phyloP scores from a whole-genome alignment of 2,329 filamentous ascomycete species.

The Epichloe typhina region DNA sequence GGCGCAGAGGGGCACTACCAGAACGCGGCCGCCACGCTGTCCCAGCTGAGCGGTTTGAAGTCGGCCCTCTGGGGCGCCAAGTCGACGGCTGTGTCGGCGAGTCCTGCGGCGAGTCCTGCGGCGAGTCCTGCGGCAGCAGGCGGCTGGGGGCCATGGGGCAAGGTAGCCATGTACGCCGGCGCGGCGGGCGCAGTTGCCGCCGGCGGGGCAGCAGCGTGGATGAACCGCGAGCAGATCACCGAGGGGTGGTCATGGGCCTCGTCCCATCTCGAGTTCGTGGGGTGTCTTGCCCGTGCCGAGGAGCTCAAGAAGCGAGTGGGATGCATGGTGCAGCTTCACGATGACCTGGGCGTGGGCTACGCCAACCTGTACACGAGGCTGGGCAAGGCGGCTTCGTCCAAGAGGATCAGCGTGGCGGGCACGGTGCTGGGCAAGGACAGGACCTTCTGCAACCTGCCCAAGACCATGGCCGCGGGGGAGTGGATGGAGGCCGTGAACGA shows the following conservation, averaged over 20 bases:
- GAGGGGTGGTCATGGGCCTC: slow-evolving; percentile 70
- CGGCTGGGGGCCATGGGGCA: slow-evolving; percentile 70
- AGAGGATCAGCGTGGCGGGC: slow-evolving; percentile 38
- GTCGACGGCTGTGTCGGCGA: background rate
- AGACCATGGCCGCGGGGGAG: slow-evolving; percentile 34
- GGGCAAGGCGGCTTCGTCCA: slow-evolving; percentile 49
- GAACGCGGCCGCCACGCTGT: slow-evolving; percentile 55
- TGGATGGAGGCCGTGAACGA: slow-evolving; percentile 71
- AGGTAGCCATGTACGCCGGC: slow-evolving; percentile 73
- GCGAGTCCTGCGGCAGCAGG: slow-evolving; percentile 7
- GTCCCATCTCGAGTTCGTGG: slow-evolving; percentile 87
- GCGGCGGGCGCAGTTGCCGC: slow-evolving; percentile 72
- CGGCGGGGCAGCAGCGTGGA: slow-evolving; percentile 73
- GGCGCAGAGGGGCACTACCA: slow-evolving; percentile 76
- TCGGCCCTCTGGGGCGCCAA: slow-evolving; percentile 46
- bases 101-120: background rate
- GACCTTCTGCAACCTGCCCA: slow-evolving; percentile 80
- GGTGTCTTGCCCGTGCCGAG: slow-evolving; percentile 71
- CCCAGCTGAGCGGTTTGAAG: slow-evolving; percentile 51
- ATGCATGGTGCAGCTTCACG: slow-evolving; percentile 50
- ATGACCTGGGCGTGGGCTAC: slow-evolving; percentile 60
- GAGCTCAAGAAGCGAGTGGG: slow-evolving; percentile 64
- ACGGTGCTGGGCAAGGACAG: slow-evolving; percentile 55
- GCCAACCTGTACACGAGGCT: slow-evolving; percentile 80
- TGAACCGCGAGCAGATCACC: slow-evolving; percentile 67